Evolutionary conservation across 768 basidiomycete genomes (phyloP), one percentile per base, ranked within the genome.

Genomic region (Kockovaella imperatae): DNA sequence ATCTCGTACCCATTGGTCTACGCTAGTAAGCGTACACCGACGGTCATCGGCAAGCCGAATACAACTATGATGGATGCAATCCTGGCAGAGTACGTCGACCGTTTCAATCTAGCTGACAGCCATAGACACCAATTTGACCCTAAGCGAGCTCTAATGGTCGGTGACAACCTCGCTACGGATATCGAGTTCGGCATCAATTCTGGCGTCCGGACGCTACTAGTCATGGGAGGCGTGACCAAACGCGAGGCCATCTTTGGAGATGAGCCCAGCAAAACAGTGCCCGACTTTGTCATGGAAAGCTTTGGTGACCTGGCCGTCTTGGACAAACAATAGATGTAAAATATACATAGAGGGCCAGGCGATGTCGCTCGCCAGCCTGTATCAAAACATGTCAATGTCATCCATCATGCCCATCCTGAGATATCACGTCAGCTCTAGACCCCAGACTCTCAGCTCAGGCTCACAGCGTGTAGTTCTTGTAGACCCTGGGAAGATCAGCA

Each of bases 101-200:
- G 11, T 18, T 21, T 7, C 41, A 10, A 36, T 4, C 5, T 5
- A 2, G 34, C 50, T 43, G 13, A 46, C 38, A 36, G 29, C 20
- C 24, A 7, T 54, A 95, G 90, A 71, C 81, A 91, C 58, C 69
- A 85, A 39, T 90, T 87, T 68, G 85, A 97, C 71, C 87, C 87
- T 35, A 74, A 77, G 52, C 76, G 82, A 44, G 90, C 91, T 14
- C 81, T 97, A 68, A 96, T 99, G 88, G 77, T 97, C 36, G 93
- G 93, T 34, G 93, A 99, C 73, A 80, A 93, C 52, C 77, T 99
- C 56, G 84, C 87, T 68, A 97, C 95, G 4, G 93, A 99, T 72
- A 96, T 99, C 59, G 73, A 85, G 43, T 99, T 97, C 62, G 95
- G 93, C 42, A 78, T 86, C 67, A 79, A 79, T 38, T 87, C 88